Base-by-base conservation (phyloP, 495 filamentous ascomycete species). In the Aspergillus coremiiformis region DNA sequence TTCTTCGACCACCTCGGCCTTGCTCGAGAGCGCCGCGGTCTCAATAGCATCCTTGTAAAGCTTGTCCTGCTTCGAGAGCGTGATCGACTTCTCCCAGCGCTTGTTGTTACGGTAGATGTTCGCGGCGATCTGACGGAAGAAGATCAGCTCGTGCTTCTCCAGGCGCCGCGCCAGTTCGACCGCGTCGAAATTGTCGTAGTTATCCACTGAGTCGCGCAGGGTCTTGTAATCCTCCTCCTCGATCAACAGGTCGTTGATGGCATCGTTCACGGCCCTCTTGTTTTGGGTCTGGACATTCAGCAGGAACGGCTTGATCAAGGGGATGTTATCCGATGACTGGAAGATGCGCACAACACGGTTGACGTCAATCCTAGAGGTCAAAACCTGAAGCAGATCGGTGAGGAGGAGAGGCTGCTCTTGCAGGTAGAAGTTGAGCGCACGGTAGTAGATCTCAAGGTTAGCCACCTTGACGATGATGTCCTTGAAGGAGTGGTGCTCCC, bases 401-500 rank as follows among this genome's bases (percentile, higher is more conserved):
- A 99, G 75, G 26, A 99, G 83, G 14, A 90, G 84, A 37, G 94
- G 94, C 67, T 97, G 94, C 66, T 97, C 89, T 70, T 96, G 87
- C 32, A 96, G 81, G 72, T 99, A 99, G 77, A 96, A 97, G 78
- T 91, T 96, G 58, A 99, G 80, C 23, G 90, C 87, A 27, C 91
- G 88, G 78, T 99, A 99, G 73, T 96, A 97, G 66, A 99, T 97
- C 71, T 99, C 94, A 63, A 97, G 69, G 72, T 99, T 99, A 60
- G 93, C 89, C 54, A 96, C 92, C 81, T 97, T 97, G 74, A 95
- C 84, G 51, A 96, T 79, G 54, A 96, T 96, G 68, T 97, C 94
- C 81, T 97, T 97, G 84, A 99, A 97, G 24, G 92, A 94, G 71
- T 97, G 93, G 73, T 99, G 94, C 70, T 99, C 94, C 94, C 94